These are phyloP conservation scores for Microcyclospora tardicrescens DNA, from an alignment of 2,329 filamentous ascomycete genomes.

Conservation along the genomic window DNA sequence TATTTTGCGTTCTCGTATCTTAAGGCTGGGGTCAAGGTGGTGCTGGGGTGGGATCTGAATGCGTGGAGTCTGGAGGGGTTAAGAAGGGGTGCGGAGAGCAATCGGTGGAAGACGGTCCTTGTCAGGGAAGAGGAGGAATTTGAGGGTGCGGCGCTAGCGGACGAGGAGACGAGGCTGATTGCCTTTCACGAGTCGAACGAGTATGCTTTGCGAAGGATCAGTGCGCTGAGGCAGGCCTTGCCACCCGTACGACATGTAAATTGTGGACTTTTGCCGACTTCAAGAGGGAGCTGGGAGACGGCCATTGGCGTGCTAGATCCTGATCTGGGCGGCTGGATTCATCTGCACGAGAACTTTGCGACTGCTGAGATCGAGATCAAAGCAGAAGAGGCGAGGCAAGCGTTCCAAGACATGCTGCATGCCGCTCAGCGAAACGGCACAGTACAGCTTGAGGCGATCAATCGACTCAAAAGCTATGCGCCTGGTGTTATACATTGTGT, in stretches of 20 bases:
- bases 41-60: constrained; percentile 85
- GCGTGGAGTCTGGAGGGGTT: constrained; percentile 36
- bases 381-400: constrained; percentile 27
- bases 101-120: constrained; percentile 24
- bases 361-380: constrained; percentile 33
- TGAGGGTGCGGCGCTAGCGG: constrained; percentile 1
- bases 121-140: constrained; percentile 1
- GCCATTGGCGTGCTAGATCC: constrained; percentile 37
- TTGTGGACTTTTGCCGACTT: constrained; percentile 44
- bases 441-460: constrained; percentile 30
- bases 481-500: constrained; percentile 50
- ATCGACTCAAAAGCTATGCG: constrained; percentile 47
- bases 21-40: constrained; percentile 50
- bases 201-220: constrained; percentile 19
- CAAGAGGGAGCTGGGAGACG: constrained; percentile 34
- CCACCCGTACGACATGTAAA: constrained; percentile 44
- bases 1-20: constrained; percentile 86
- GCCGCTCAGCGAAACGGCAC: neutral
- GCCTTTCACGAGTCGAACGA: constrained; percentile 32
- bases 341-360: constrained; percentile 49
- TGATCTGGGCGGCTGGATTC: constrained; percentile 40
- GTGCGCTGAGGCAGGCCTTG: constrained; percentile 10
- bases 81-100: constrained; percentile 26
- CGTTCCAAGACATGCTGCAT: constrained; percentile 11
- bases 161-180: constrained; percentile 16